phyloP scores from a whole-genome alignment of 2,329 filamentous ascomycete species.

The Chaetomiaceae sp. region DNA sequence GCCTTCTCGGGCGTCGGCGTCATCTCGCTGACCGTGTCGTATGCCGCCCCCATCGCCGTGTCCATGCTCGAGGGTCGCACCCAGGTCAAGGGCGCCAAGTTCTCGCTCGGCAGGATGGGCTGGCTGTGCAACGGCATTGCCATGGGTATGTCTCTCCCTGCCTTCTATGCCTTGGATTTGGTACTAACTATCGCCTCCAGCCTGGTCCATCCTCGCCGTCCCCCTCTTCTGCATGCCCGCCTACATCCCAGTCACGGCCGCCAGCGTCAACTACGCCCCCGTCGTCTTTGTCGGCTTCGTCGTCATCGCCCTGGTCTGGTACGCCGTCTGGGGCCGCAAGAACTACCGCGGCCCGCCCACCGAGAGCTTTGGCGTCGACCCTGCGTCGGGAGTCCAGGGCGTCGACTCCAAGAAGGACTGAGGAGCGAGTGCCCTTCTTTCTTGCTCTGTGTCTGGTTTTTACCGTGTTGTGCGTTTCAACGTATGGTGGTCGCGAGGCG shows the following conservation, averaged over 20 bases:
- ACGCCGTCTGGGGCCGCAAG: constrained; percentile 64
- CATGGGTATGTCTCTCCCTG: constrained; percentile 46
- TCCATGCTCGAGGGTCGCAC: constrained; percentile 58
- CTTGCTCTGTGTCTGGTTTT: neutral
- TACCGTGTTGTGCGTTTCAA: constrained; percentile 10
- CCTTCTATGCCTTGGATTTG: too few species aligned
- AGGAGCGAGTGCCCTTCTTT: neutral
- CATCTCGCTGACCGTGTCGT: constrained; percentile 65
- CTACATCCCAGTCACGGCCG: constrained; percentile 53
- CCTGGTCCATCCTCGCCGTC: constrained; percentile 64
- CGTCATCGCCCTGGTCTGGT: constrained; percentile 59
- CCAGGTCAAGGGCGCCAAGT: constrained; percentile 53
- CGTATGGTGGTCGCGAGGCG: constrained; percentile 12
- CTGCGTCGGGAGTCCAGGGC: neutral
- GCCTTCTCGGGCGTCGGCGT: constrained; percentile 68
- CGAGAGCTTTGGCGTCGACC: constrained; percentile 16
- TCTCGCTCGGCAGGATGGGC: constrained; percentile 60
- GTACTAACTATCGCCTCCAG: constrained; percentile 31
- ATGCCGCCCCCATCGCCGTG: constrained; percentile 62
- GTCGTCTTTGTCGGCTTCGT: constrained; percentile 68
- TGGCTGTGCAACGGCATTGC: constrained; percentile 59
- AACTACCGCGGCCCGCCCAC: constrained; percentile 63
- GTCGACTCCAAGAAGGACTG: constrained; percentile 18
- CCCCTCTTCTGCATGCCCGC: constrained; percentile 73
- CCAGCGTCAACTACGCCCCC: constrained; percentile 67